phyloP scores from a whole-genome alignment of 2,329 filamentous ascomycete genomes.

The Tolypocladium amazonense region DNA sequence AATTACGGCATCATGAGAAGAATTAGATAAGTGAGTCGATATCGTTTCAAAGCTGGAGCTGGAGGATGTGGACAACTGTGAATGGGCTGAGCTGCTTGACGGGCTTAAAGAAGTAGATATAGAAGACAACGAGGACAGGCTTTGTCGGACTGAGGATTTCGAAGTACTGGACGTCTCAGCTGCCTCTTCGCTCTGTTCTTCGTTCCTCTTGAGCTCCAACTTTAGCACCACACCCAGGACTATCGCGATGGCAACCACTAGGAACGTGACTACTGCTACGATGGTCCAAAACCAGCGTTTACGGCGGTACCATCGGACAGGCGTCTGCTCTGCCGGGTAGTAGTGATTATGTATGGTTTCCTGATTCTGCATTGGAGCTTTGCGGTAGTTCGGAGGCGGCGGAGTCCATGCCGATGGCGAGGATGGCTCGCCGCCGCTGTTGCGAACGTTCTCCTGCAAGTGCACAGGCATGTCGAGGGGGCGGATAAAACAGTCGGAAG shows the following conservation, averaged over 20 bases:
- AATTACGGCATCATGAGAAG: too few species aligned
- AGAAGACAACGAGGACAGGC: neutral
- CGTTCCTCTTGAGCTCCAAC: neutral
- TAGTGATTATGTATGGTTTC: constrained; percentile 9
- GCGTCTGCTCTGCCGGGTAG: neutral
- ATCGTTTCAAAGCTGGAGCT: neutral
- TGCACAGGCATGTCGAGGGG: neutral
- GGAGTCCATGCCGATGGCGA: neutral
- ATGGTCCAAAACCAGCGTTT: constrained; percentile 4
- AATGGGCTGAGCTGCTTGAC: neutral
- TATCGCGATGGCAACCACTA: constrained; percentile 2
- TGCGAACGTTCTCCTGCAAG: neutral
- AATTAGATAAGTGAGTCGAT: neutral
- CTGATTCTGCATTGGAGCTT: neutral
- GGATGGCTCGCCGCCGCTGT: neutral
- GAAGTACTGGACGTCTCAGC: neutral
- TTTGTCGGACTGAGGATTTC: neutral
- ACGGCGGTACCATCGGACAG: constrained; percentile 7
- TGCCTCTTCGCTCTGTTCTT: neutral
- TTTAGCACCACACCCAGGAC: constrained; percentile 9
- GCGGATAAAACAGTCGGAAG: neutral
- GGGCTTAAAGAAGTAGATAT: neutral
- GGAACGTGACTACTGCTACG: neutral
- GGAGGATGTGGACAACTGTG: neutral
- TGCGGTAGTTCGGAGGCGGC: neutral